A percentile compares a stretch with the other conserved stretches of the same genome.
Evolutionary conservation across 768 basidiomycete species (phyloP).

Genomic region (Psilocybe tampanensis): DNA sequence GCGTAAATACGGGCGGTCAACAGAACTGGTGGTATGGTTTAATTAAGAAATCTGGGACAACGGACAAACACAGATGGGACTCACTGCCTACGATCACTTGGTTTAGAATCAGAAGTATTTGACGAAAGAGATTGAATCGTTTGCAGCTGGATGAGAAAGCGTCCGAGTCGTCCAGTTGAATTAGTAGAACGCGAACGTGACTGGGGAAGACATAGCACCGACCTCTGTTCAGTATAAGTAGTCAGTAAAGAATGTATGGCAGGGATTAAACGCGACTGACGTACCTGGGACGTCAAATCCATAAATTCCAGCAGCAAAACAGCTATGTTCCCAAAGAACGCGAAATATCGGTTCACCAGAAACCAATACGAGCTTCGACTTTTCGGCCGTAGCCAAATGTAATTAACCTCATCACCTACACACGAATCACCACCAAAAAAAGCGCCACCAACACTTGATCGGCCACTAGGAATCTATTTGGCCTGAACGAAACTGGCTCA

Average conservation of each 20-base stretch:
- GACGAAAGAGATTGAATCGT: slow-evolving; percentile 39
- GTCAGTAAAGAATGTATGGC: slow-evolving; percentile 14
- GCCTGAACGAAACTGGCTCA: slow-evolving; percentile 15
- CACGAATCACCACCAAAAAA: too few relatives aligned
- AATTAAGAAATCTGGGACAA: background rate
- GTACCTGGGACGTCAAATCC: slow-evolving; percentile 24
- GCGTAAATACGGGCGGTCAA: slow-evolving; percentile 53
- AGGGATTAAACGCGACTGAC: slow-evolving; percentile 4
- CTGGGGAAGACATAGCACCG: background rate
- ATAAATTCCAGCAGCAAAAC: slow-evolving; percentile 33
- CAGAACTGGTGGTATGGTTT: slow-evolving; percentile 32
- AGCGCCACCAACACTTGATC: too few relatives aligned
- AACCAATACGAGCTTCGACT: slow-evolving; percentile 44
- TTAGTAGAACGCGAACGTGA: too few relatives aligned
- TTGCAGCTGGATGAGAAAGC: slow-evolving; percentile 37
- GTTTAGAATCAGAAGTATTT: slow-evolving; percentile 41
- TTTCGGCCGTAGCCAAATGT: slow-evolving; percentile 47
- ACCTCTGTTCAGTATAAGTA: slow-evolving; percentile 15
- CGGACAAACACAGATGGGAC: slow-evolving; percentile 15
- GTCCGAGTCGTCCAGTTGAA: background rate
- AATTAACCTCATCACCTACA: slow-evolving; percentile 40
- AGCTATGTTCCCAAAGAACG: slow-evolving; percentile 40
- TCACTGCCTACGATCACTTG: slow-evolving; percentile 50
- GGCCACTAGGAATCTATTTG: too few relatives aligned
- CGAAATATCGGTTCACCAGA: slow-evolving; percentile 51